Evolutionary conservation across 345 rosid genomes (phyloP).

Genomic region (Salix exigua): DNA sequence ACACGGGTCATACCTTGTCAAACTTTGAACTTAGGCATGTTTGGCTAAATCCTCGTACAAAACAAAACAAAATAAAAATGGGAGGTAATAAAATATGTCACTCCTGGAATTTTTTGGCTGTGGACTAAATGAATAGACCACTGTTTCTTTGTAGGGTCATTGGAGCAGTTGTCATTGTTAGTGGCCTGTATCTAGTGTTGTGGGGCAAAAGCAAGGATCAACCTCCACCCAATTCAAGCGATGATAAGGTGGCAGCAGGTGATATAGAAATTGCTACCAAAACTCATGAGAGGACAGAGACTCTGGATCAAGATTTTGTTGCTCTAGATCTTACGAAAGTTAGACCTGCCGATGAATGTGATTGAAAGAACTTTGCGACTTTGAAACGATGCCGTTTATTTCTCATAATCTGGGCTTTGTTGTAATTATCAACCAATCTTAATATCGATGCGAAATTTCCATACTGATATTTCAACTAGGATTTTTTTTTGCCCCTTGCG

Average conservation of each 20-base stretch:
- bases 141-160: slow-evolving; percentile 34
- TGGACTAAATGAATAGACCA: not conserved
- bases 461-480: not conserved
- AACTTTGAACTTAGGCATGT: not conserved
- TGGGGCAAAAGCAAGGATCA: slow-evolving; percentile 82
- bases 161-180: slow-evolving; percentile 62
- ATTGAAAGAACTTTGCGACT: not conserved
- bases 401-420: not conserved
- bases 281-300: not conserved
- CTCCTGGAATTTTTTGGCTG: not conserved
- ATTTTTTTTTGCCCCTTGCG: not conserved
- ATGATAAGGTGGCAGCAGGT: not conserved
- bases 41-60: not conserved
- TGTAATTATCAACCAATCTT: not conserved
- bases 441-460: not conserved
- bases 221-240: not conserved
- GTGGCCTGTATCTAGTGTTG: slow-evolving; percentile 63
- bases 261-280: not conserved
- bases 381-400: not conserved
- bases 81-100: not conserved
- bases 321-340: slow-evolving; percentile 13
- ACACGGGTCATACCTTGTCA: not conserved
- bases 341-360: not conserved
- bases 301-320: not conserved
- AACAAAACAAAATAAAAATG: not conserved